These are phyloP conservation scores for Favolaschia claudopus DNA, from an alignment of 768 basidiomycete species.

Conservation along the genomic window DNA sequence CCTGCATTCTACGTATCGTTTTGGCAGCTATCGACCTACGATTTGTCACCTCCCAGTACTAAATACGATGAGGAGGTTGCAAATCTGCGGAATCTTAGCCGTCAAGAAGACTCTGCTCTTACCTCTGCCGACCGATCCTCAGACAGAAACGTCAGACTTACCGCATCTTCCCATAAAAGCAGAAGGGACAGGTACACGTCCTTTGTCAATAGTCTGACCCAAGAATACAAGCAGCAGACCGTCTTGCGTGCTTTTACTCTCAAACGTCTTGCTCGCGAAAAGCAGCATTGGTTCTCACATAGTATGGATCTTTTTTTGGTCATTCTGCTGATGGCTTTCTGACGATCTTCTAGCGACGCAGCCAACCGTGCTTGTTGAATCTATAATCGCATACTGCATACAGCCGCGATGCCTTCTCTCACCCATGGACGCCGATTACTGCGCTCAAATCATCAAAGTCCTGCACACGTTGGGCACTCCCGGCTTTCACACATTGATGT, in stretches of 20 bases:
- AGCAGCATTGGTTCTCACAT: conserved; percentile 83
- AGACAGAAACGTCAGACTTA: conserved; percentile 65
- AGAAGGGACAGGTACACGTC: conserved; percentile 71
- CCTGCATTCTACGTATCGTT: conserved; percentile 95
- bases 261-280: conserved; percentile 80
- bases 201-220: conserved; percentile 64
- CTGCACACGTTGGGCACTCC: conserved; percentile 90
- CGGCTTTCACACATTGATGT: conserved; percentile 84
- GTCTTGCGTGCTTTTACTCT: conserved; percentile 75
- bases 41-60: conserved; percentile 77
- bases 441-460: conserved; percentile 88
- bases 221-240: conserved; percentile 81
- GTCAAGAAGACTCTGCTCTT: conserved; percentile 71
- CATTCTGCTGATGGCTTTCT: conserved; percentile 8
- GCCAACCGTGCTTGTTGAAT: conserved; percentile 58
- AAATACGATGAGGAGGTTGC: conserved; percentile 84
- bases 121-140: conserved; percentile 74
- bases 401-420: conserved; percentile 93
- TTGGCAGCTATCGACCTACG: conserved; percentile 95
- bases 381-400: conserved; percentile 89
- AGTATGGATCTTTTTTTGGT: conserved; percentile 41
- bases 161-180: conserved; percentile 63
- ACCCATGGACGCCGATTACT: conserved; percentile 96
- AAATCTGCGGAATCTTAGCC: conserved; percentile 64
- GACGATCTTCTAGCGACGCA: conserved; percentile 45